Evolutionary conservation across 2,329 filamentous ascomycete species (phyloP), one percentile per base, ranked within the genome.

Genomic region (Cytospora piceicola): DNA sequence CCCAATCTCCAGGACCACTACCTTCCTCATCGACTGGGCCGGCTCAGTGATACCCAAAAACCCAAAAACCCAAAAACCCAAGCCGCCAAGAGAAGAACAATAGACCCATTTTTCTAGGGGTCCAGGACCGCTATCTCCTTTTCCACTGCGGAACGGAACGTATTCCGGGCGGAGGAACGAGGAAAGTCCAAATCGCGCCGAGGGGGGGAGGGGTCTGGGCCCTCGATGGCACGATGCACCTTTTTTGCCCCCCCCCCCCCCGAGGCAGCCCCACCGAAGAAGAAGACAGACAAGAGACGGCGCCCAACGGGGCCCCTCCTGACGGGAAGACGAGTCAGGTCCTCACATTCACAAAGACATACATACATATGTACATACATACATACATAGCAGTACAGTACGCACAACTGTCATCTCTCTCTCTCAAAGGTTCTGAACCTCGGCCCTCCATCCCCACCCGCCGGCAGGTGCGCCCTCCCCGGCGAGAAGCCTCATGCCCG

Each of bases 381-480:
- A 29, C 27, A 29, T n/a, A n/a, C n/a, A n/a, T n/a, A n/a, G n/a
- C n/a, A n/a, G n/a, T n/a, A n/a, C n/a, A n/a, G n/a, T n/a, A n/a
- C n/a, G n/a, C n/a, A n/a, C n/a, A n/a, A n/a, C n/a, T n/a, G n/a
- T n/a, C n/a, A n/a, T n/a, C n/a, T n/a, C n/a, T n/a, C n/a, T 29
- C 27, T 29, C 27, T 74, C 71, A 80, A 46, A 82, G 61, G 63
- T 77, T 77, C 32, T 78, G 79, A 64, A 83, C 75, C 62, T 80
- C 79, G 55, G 72, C 76, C 63, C 77, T 76, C 82, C 81, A 84
- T 46, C 81, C 81, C 76, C 79, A 82, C 9, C 80, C 79, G 42
- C 74, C 75, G 24, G 27, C 27, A 29, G 71, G 67, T n/a, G 67
- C 70, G 55, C 70, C 70, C 14, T 74, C 71, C 55, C 72, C 73